Percentiles rank a stretch among this genome's conserved stretches.
Evolutionary conservation across 2,329 filamentous ascomycete genomes (phyloP).

Genomic region (Hymenoscyphus repandus): DNA sequence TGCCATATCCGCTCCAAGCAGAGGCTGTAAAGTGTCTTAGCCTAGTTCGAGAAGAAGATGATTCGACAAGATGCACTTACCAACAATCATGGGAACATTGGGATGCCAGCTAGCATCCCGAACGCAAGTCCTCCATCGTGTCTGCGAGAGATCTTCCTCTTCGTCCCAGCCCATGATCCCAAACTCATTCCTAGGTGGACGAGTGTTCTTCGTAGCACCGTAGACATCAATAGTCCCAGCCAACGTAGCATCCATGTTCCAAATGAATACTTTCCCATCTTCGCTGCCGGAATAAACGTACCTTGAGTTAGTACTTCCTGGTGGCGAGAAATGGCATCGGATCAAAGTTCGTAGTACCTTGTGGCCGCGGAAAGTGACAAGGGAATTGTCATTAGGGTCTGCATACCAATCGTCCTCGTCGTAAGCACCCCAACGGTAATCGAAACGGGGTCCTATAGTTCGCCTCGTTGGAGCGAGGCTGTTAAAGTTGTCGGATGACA

Average conservation of each 20-base stretch:
- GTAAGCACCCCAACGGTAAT: constrained; percentile 68
- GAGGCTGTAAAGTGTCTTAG: constrained; percentile 43
- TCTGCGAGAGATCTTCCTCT: constrained; percentile 18
- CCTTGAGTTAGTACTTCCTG: constrained; percentile 76
- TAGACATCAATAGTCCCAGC: constrained; percentile 75
- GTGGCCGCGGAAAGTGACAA: constrained; percentile 92
- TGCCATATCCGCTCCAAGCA: constrained; percentile 65
- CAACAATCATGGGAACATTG: constrained; percentile 56
- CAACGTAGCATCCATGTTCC: constrained; percentile 85
- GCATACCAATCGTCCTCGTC: constrained; percentile 61
- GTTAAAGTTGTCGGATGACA: constrained; percentile 62
- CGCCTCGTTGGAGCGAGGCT: constrained; percentile 50
- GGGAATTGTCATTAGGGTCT: constrained; percentile 80
- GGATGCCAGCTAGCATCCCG: constrained; percentile 71
- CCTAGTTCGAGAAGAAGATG: not conserved
- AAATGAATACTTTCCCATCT: constrained; percentile 85
- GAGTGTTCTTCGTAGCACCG: constrained; percentile 58
- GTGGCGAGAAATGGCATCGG: constrained; percentile 89
- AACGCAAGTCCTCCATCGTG: constrained; percentile 60
- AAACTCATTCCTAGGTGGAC: constrained; percentile 42
- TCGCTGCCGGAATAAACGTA: constrained; percentile 92
- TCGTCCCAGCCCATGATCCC: constrained; percentile 23
- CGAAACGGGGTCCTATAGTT: constrained; percentile 51
- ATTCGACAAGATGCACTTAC: constrained; percentile 12
- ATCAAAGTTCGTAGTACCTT: constrained; percentile 85